Percentiles rank a stretch among this genome's conserved stretches.
phyloP scores from a whole-genome alignment of 805 yeast genomes.

The Zygosaccharomyces bailii region DNA sequence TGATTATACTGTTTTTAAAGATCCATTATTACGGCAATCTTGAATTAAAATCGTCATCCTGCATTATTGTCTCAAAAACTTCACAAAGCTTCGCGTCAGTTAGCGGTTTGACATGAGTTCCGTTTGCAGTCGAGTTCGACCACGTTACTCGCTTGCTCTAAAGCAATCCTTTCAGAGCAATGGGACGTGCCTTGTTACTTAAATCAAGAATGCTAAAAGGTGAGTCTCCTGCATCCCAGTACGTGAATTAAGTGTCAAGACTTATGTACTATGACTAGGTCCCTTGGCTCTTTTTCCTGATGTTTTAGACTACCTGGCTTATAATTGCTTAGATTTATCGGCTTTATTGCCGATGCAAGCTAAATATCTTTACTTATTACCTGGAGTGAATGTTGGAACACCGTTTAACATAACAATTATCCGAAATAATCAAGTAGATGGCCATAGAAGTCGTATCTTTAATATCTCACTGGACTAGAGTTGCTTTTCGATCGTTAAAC shows the following conservation, averaged over 20 bases:
- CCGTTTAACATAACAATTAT: background rate
- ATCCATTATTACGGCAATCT: background rate
- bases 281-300: background rate
- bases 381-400: no score
- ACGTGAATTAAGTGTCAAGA: background rate
- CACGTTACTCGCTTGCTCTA: background rate
- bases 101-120: background rate
- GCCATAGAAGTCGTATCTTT: background rate
- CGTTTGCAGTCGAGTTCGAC: background rate
- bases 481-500: background rate
- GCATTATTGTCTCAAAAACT: background rate
- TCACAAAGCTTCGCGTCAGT: background rate
- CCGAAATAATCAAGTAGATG: background rate
- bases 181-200: background rate
- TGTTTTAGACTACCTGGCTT: background rate
- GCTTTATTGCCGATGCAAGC: background rate
- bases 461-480: background rate
- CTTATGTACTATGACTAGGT: background rate
- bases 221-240: background rate
- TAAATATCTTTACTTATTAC: background rate
- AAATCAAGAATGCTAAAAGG: background rate
- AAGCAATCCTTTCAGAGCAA: background rate
- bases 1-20: background rate
- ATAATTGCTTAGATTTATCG: background rate
- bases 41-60: background rate